Conservation (phyloP, 2,329 filamentous ascomycete genomes). For the Alternaria alternata region DNA sequence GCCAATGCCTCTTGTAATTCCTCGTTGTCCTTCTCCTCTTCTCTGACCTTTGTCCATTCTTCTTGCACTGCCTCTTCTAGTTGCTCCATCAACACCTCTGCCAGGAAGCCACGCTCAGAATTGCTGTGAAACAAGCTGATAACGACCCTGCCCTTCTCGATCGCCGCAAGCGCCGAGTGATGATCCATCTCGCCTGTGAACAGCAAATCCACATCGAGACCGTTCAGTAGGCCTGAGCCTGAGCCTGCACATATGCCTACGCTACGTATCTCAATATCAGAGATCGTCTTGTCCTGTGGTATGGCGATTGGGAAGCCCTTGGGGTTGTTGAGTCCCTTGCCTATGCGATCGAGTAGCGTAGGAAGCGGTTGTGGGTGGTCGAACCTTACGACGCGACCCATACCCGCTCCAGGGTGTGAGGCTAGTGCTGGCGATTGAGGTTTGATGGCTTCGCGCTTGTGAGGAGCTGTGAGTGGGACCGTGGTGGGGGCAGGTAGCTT, state of each 20-base stretch:
- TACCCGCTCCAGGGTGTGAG: conserved; percentile 61
- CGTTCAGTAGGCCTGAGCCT: conserved; percentile 77
- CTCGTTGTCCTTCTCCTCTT: conserved; percentile 51
- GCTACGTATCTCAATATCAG: conserved; percentile 67
- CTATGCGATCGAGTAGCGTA: conserved; percentile 69
- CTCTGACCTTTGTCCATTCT: conserved; percentile 61
- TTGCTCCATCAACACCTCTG: conserved; percentile 71
- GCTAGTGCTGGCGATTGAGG: conserved; percentile 54
- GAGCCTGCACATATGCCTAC: conserved; percentile 92
- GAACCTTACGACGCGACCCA: conserved; percentile 69
- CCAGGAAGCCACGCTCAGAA: conserved; percentile 84
- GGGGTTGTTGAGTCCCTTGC: conserved; percentile 70
- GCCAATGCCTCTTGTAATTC: conserved; percentile 58
- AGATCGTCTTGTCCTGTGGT: conserved; percentile 64
- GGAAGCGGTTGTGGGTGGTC: conserved; percentile 60
- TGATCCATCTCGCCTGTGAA: conserved; percentile 95
- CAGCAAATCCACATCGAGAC: conserved; percentile 75
- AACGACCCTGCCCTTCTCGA: conserved; percentile 82
- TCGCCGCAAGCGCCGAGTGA: conserved; percentile 86
- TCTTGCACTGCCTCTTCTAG: conserved; percentile 67
- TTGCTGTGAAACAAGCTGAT: conserved; percentile 92
- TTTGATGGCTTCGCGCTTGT: conserved; percentile 63
- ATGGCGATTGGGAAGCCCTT: conserved; percentile 70
- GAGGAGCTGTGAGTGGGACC: conserved; percentile 39
- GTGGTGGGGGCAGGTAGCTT: conserved; percentile 27